Percentiles rank a stretch among this genome's conserved stretches.
These are phyloP conservation scores for Atkinsonella hypoxylon DNA, from an alignment of 2,329 filamentous ascomycete genomes.

Conservation along the genomic window DNA sequence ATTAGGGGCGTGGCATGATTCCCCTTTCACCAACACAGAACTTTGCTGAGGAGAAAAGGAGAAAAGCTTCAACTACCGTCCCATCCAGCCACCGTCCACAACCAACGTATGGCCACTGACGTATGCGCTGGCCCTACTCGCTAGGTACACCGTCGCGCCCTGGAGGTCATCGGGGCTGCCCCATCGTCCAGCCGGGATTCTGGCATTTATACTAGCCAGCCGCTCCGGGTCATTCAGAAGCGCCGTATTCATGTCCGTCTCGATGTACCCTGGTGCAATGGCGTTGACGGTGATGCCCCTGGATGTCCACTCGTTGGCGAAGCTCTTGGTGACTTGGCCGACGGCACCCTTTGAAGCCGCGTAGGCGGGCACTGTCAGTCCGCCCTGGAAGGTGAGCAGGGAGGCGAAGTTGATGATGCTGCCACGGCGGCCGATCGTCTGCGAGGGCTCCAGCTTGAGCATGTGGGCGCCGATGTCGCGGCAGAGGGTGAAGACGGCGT, in stretches of 20 bases:
- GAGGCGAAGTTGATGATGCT: conserved; percentile 77
- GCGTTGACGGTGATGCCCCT: conserved; percentile 76
- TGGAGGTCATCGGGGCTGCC: conserved; percentile 79
- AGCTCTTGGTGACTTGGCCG: conserved; percentile 70
- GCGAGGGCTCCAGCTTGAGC: conserved; percentile 42
- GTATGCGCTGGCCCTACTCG: conserved; percentile 65
- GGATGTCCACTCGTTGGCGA: conserved; percentile 78
- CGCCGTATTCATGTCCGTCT: conserved; percentile 88
- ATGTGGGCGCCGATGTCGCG: conserved; percentile 72
- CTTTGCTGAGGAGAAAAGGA: no score
- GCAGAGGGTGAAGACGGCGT: conserved; percentile 65
- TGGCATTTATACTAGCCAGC: conserved; percentile 59
- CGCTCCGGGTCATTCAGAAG: conserved; percentile 61
- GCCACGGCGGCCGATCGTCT: conserved; percentile 44
- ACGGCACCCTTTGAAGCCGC: conserved; percentile 78
- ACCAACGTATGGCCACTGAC: conserved; percentile 72
- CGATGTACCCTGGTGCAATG: conserved; percentile 82
- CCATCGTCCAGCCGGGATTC: conserved; percentile 80
- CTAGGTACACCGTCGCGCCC: conserved; percentile 66
- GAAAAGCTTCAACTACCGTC: conserved; percentile 36
- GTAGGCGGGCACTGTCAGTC: conserved; percentile 80
- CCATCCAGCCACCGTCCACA: conserved; percentile 92
- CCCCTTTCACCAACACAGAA: no score
- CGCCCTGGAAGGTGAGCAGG: conserved; percentile 74
- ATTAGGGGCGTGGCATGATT: no score